Conservation (phyloP, 805 yeast species). For the Metschnikowia colocasiae region DNA sequence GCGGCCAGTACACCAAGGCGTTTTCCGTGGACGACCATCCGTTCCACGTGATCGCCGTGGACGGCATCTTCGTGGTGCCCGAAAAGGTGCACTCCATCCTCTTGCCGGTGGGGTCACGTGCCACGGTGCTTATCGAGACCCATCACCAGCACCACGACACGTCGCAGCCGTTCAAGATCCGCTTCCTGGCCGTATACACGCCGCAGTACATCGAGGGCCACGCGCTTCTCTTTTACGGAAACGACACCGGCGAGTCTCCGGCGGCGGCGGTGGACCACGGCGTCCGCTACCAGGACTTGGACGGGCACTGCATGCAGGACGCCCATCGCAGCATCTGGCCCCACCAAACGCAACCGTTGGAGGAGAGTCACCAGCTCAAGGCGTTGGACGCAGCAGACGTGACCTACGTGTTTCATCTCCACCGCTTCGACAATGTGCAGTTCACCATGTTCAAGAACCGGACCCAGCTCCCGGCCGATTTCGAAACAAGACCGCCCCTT, state of each 20-base stretch:
- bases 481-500: slow-evolving; percentile 26
- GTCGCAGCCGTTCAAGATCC: slow-evolving; percentile 21
- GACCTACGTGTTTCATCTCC: slow-evolving; percentile 28
- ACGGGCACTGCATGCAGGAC: slow-evolving; percentile 18
- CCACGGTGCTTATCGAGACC: slow-evolving; percentile 26
- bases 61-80: slow-evolving; percentile 30
- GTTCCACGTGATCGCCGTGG: slow-evolving; percentile 29
- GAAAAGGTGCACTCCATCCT: slow-evolving; percentile 22
- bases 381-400: slow-evolving; percentile 21
- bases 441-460: slow-evolving; percentile 26
- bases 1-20: slow-evolving; percentile 32
- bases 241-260: background rate
- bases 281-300: slow-evolving; percentile 19
- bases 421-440: slow-evolving; percentile 26
- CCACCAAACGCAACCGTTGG: slow-evolving; percentile 20
- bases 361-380: slow-evolving; percentile 2
- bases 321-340: slow-evolving; percentile 15
- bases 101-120: slow-evolving; percentile 32
- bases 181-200: slow-evolving; percentile 26
- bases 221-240: slow-evolving; percentile 24
- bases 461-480: slow-evolving; percentile 15
- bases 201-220: slow-evolving; percentile 29
- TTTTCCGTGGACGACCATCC: slow-evolving; percentile 33
- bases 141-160: slow-evolving; percentile 17
- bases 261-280: slow-evolving; percentile 15